Evolutionary conservation across 257 asterid species (phyloP), one percentile per base, ranked within the genome.

Genomic region (Gynochthodes officinalis): DNA sequence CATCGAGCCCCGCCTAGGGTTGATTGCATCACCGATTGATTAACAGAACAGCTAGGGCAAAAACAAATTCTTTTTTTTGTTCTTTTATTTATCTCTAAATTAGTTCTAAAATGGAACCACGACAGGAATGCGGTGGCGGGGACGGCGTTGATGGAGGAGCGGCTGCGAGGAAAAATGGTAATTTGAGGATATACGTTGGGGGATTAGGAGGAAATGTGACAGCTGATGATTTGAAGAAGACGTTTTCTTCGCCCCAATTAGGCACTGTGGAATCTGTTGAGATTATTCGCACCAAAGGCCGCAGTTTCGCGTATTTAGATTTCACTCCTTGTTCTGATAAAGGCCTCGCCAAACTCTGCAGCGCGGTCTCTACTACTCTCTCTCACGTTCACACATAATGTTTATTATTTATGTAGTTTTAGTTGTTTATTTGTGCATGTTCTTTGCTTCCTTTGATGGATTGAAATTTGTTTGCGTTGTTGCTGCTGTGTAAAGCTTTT

Each of bases 271-370:
- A 85, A 39, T 84, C 90, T 39, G 91, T 88, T 19, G 95, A 94
- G 72, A 77, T 94, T 33, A 82, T 88, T 72, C 95, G 97, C 64
- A 78, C 84, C 74, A 94, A 94, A 82, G 92, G 86, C 57, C 97
- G 99, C 50, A 87, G 96, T 80, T 88, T 94, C 69, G 97, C 89
- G 23, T 94, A 89, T 79, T 75, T 94, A 82, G 99, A 87, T 13
- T 91, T 89, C 71, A 7, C 82, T 67, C 96, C 97, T 18, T 85
- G 80, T 55, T 94, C 97, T 61, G 97, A 91, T n/a, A 89, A 94
- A 77, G 95, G 96, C 64, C 87, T 89, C 42, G 77, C 92, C 73
- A 94, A 84, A 82, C 96, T 94, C 71, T 91, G 89, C 90, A 91
- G 95, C 96, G 82, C 82, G 90, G 97, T 94, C 58, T 74, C 43